Conservation (phyloP, 805 yeast genomes). For the Pichia membranifaciens region DNA sequence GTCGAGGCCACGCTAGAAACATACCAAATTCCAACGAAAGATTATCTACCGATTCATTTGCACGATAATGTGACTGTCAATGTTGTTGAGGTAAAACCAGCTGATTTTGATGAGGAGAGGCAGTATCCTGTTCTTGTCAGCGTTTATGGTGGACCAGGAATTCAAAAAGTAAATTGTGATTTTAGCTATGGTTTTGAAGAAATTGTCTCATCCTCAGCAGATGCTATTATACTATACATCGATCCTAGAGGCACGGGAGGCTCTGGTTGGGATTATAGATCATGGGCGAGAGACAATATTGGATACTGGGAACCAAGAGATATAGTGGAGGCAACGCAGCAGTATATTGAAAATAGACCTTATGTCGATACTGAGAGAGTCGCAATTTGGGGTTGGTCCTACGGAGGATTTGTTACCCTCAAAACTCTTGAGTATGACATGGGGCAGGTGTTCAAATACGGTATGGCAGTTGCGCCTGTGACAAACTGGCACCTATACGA, state of each 20-base stretch:
- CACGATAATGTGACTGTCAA: conserved; percentile 39
- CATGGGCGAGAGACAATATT: conserved; percentile 49
- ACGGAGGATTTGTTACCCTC: conserved; percentile 74
- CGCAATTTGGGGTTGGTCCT: conserved; percentile 87
- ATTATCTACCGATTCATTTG: conserved; percentile 29
- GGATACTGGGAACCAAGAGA: conserved; percentile 81
- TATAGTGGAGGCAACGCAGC: conserved; percentile 44
- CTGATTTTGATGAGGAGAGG: conserved; percentile 37
- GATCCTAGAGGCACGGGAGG: conserved; percentile 87
- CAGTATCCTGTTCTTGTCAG: conserved; percentile 62
- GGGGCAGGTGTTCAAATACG: conserved; percentile 61
- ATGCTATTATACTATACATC: conserved; percentile 57
- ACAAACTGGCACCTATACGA: conserved; percentile 74
- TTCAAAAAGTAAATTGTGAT: conserved; percentile 46
- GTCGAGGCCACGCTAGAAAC: conserved; percentile 19
- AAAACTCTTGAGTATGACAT: conserved; percentile 66
- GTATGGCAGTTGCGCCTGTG: conserved; percentile 82
- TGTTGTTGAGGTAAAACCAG: conserved; percentile 59
- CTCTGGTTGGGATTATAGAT: conserved; percentile 60
- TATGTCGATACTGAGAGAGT: conserved; percentile 49
- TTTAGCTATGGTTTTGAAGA: conserved; percentile 54
- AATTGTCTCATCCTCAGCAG: conserved; percentile 47
- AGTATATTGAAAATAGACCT: conserved; percentile 40
- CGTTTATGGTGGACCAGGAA: conserved; percentile 81
- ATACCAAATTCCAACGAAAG: conserved; percentile 47